Evolutionary conservation across 2,329 filamentous ascomycete genomes (phyloP).

Genomic region (Ophiosphaerella korrae): DNA sequence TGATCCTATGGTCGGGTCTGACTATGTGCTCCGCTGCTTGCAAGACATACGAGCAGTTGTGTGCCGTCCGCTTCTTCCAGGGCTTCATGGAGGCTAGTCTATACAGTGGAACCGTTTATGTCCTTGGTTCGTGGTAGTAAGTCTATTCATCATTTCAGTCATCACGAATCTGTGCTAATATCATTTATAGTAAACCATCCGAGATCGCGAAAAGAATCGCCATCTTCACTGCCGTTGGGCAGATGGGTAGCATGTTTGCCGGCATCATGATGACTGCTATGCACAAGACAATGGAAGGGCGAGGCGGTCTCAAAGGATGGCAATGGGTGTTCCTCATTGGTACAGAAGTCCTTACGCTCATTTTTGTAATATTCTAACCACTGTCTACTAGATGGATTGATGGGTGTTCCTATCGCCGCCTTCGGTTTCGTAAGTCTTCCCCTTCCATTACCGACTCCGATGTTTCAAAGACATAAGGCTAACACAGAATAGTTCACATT

Average conservation of each 20-base stretch:
- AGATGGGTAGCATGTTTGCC: slow-evolving; percentile 33
- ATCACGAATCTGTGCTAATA: background rate
- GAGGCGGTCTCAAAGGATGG: slow-evolving; percentile 24
- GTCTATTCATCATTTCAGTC: slow-evolving; percentile 2
- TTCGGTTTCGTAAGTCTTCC: slow-evolving; percentile 23
- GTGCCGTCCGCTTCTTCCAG: slow-evolving; percentile 28
- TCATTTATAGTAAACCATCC: slow-evolving; percentile 17
- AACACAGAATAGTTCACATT: slow-evolving; percentile 19
- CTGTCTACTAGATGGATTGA: slow-evolving; percentile 20
- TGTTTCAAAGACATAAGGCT: background rate
- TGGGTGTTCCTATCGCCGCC: slow-evolving; percentile 27
- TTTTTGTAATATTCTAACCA: background rate
- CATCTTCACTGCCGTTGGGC: slow-evolving; percentile 31
- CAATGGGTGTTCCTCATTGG: slow-evolving; percentile 34
- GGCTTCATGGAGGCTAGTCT: slow-evolving; percentile 27
- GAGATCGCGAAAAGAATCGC: slow-evolving; percentile 33
- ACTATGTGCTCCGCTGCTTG: slow-evolving; percentile 35
- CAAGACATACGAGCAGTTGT: slow-evolving; percentile 25
- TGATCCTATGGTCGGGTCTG: slow-evolving; percentile 29
- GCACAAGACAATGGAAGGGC: slow-evolving; percentile 27
- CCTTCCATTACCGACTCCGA: background rate
- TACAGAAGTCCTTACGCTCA: background rate
- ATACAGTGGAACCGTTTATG: slow-evolving; percentile 30
- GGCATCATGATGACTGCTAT: slow-evolving; percentile 36
- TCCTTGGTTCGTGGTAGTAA: slow-evolving; percentile 36